Percentiles rank a stretch among this genome's conserved stretches.
Conservation (phyloP, 176 grass and related monocot genomes). For the Triticum timopheevii region DNA sequence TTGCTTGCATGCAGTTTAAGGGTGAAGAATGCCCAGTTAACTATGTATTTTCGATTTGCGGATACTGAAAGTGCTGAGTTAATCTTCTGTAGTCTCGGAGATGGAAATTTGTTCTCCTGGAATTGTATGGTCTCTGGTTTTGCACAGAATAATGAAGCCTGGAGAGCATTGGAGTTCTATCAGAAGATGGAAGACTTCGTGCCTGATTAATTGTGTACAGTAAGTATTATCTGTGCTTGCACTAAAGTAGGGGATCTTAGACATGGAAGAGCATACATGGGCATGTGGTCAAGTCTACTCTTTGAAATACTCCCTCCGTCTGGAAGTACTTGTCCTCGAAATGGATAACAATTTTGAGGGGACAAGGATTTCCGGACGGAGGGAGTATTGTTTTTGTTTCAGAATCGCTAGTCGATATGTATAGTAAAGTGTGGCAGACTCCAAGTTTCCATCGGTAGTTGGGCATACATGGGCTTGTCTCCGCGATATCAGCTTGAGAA, state of each 20-base stretch:
- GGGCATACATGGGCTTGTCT: too few species aligned
- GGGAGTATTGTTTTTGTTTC: background rate
- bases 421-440: too few species aligned
- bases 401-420: too few species aligned
- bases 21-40: conserved; percentile 64
- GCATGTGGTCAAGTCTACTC: conserved; percentile 34
- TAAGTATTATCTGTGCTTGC: conserved; percentile 58
- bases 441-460: too few species aligned
- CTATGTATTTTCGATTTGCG: conserved; percentile 62
- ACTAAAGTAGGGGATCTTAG: conserved; percentile 55
- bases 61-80: conserved; percentile 58
- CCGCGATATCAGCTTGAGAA: too few species aligned
- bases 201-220: conserved; percentile 60
- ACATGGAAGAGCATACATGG: conserved; percentile 67
- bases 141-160: conserved; percentile 52
- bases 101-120: conserved; percentile 65
- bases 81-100: conserved; percentile 45
- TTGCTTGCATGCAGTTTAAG: conserved; percentile 50
- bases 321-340: too few species aligned
- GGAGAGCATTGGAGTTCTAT: conserved; percentile 68
- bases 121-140: conserved; percentile 85
- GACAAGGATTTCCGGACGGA: too few species aligned
- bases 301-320: too few species aligned
- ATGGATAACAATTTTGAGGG: too few species aligned
- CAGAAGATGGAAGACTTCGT: conserved; percentile 37